Evolutionary conservation across 495 filamentous ascomycete genomes (phyloP), one percentile per base, ranked within the genome.

Genomic region (Endocarpon pusillum): DNA sequence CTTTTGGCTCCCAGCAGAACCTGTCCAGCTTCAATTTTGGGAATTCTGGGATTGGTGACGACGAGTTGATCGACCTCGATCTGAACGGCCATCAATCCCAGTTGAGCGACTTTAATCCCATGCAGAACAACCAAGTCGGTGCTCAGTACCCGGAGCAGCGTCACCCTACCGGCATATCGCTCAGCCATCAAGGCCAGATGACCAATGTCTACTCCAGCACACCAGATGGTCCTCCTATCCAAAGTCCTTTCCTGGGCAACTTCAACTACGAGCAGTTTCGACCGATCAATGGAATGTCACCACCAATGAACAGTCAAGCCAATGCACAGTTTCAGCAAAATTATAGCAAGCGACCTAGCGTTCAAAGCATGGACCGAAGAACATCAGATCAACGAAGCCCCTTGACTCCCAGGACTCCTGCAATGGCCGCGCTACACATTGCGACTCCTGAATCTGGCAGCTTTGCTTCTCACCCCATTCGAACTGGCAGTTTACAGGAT

Each of bases 221-320:
- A 2, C 85, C 84, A 5, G 85, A 93, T 30, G 81, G 81, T 16
- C 74, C 78, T 29, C 83, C 84, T 3, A 85, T 91, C 39, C 75
- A 82, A 43, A 91, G 82, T 46, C 85, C 85, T 0, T 94, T 85
- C 42, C 65, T 77, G 18, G 58, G 55, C 39, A 75, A 68, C 45
- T 87, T 83, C 56, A 69, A 73, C 47, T 78, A 77, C 37, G 62
- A 68, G 9, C 78, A 81, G 41, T 82, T 76, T 47, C 58, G 59
- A 12, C 19, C 31, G 18, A 15, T 31, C 7, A 15, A n/a, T 7
- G n/a, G n/a, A n/a, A n/a, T n/a, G n/a, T 31, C 28, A n/a, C 64
- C 67, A 19, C 61, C 62, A 24, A 71, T 80, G 59, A 64, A 64
- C 38, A 64, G 65, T 25, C 73, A 67, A 33, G 56, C 64, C 36